phyloP scores from a whole-genome alignment of 352 stramenopile genomes.

The Pythium grandisporangium region DNA sequence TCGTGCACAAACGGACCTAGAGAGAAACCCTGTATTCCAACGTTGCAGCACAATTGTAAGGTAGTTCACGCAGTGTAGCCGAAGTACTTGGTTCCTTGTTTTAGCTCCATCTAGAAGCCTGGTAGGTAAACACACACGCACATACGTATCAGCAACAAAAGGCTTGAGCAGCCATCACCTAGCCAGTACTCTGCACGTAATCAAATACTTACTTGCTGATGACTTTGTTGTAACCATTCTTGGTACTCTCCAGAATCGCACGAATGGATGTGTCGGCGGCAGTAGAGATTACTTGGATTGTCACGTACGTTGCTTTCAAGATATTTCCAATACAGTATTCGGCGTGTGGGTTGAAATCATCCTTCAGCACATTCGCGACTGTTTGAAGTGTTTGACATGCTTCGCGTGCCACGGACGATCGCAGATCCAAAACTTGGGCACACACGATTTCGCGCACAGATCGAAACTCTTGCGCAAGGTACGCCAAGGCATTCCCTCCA shows the following conservation, averaged over 20 bases:
- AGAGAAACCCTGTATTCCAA: conserved; percentile 59
- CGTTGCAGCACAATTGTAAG: conserved; percentile 61
- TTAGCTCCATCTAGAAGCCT: conserved; percentile 72
- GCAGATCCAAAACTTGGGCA: conserved; percentile 65
- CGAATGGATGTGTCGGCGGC: conserved; percentile 62
- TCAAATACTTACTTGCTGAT: conserved; percentile 70
- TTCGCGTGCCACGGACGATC: conserved; percentile 70
- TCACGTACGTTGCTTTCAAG: conserved; percentile 84
- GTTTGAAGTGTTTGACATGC: conserved; percentile 64
- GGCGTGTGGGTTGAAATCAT: conserved; percentile 74
- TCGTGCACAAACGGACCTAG: conserved; percentile 68
- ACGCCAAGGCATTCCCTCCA: conserved; percentile 14
- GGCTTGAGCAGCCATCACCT: too few species aligned
- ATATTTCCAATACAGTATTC: conserved; percentile 59
- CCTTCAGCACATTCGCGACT: conserved; percentile 41
- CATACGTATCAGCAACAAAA: too few species aligned
- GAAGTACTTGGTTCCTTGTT: conserved; percentile 67
- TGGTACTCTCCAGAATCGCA: conserved; percentile 68
- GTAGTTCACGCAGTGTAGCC: conserved; percentile 60
- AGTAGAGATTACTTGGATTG: conserved; percentile 78
- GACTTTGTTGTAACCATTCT: conserved; percentile 56
- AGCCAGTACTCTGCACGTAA: too few species aligned
- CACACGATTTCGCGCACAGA: conserved; percentile 51
- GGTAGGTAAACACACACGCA: background rate
- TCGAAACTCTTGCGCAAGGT: conserved; percentile 35